Base-by-base conservation (phyloP, 306 rosid species). In the Vigna radiata region DNA sequence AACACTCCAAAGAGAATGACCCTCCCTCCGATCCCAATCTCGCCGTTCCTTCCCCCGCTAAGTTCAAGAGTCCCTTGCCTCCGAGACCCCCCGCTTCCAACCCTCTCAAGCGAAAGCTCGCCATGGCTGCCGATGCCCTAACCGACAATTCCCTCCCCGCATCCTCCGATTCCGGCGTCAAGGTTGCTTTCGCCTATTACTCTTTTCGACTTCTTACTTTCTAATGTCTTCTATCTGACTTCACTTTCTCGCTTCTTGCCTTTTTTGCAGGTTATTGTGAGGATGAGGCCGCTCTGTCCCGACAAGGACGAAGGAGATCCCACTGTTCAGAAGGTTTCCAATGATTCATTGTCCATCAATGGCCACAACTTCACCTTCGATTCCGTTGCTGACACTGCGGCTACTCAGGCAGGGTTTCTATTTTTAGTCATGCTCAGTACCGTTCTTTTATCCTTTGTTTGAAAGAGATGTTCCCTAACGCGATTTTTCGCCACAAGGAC, bases 341-440 rank as follows among this genome's bases (percentile, higher is more conserved):
- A 56, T 5, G 90, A 93, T 79, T 91, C 97, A 9, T 80, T 91
- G 81, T 76, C 91, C 1, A 85, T 96, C 53, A 96, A 96, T 59
- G 97, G 91, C 31, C 96, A 93, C 39, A 89, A 87, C n/a, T 96
- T 96, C 82, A 96, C 96, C 13, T 96, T 96, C 43, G 99, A 96
- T 75, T 88, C 99, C 0, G 96, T 96, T 56, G 93, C 98, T 17
- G 96, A 91, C 77, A 73, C 83, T 73, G 91, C 85, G 2, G 81
- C 99, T 68, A 88, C 98, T 61, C 99, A 96, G 98, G 99, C 73
- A 85, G 49, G 87, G 49, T 82, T 83, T 79, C 78, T 58, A 21
- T 17, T 82, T 79, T 66, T 63, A 19, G 8, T 37, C 31, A 7
- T 41, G 43, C 46, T 43, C 10, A 2, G 2, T 8, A 19, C 29